Evolutionary conservation across 495 filamentous ascomycete genomes (phyloP), one percentile per base, ranked within the genome.

Genomic region (Corynascus novoguineensis): DNA sequence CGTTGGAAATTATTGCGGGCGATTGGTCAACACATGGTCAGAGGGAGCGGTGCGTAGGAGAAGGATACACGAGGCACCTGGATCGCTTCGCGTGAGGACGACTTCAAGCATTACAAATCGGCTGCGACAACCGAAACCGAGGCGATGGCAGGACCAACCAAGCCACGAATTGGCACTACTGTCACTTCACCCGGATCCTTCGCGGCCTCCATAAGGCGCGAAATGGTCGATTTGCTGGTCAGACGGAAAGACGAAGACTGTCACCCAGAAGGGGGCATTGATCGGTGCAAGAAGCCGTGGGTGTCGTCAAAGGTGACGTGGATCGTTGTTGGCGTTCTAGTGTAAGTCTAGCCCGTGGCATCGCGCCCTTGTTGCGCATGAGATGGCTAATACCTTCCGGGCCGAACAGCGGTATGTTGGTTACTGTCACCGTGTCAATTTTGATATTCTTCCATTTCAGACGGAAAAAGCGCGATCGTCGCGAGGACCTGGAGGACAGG

Each of bases 201-300:
- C 22, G 29, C 54, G 24, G 38, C 41, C 24, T 31, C 9, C 50
- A 19, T 62, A 53, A 56, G 37, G 25, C 63, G 60, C 17, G 63
- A 57, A 37, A 42, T 58, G 24, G 47, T 41, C 15, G 42, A 35
- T 6, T 35, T 51, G 52, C 60, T 68, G 22, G 5, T 58, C 50
- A 22, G n/a, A 8, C 65, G 65, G 21, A 61, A 55, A 5, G 60
- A 65, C 22, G 25, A 60, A 17, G 35, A 59, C 15, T 62, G 60
- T 42, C 29, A 14, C 15, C 46, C 57, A 2, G 57, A 53, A 27
- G 46, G 55, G n/a, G 55, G 25, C 12, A 44, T 58, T 25, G 47
- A 67, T 32, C 51, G 65, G 1, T 69, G 67, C 65, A 65, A 69
- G 35, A 69, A 65, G 59, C 62, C 67, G n/a, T 49, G 40, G 10